phyloP scores from a whole-genome alignment of 371 early-diverging fungal species.

The Mortierella sp. region DNA sequence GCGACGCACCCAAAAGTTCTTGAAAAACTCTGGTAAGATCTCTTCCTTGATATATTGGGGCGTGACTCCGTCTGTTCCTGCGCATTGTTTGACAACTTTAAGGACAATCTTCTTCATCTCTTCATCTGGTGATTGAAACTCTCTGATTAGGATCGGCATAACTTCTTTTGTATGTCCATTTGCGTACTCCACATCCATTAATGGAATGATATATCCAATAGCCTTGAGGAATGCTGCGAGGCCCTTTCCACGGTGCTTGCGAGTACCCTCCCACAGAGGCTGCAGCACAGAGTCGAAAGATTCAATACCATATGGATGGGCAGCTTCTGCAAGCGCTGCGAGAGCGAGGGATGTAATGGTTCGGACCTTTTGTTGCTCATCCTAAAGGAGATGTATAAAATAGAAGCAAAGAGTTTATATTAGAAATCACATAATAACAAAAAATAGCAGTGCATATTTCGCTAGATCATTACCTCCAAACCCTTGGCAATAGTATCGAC shows the following conservation, averaged over 20 bases:
- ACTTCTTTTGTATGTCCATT: constrained; percentile 94
- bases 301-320: constrained; percentile 98
- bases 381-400: constrained; percentile 54
- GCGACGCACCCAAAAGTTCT: constrained; percentile 97
- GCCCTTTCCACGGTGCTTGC: constrained; percentile 95
- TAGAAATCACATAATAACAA: neutral
- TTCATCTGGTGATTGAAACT: constrained; percentile 97
- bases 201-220: constrained; percentile 96
- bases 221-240: constrained; percentile 98
- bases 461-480: constrained; percentile 65
- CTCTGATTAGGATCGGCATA: constrained; percentile 92
- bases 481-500: constrained; percentile 94
- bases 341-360: constrained; percentile 96
- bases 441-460: neutral
- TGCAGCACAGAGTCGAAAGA: constrained; percentile 92
- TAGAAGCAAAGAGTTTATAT: neutral
- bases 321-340: constrained; percentile 96
- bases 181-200: constrained; percentile 97
- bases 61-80: constrained; percentile 93
- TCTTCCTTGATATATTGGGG: constrained; percentile 87
- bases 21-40: constrained; percentile 95
- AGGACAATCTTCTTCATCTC: constrained; percentile 98
- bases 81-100: constrained; percentile 96
- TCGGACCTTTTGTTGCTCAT: constrained; percentile 96
- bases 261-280: constrained; percentile 95